A percentile compares a stretch with the other conserved stretches of the same genome.
phyloP scores from a whole-genome alignment of 148 eudicot genomes.

The Oxyria digyna region DNA sequence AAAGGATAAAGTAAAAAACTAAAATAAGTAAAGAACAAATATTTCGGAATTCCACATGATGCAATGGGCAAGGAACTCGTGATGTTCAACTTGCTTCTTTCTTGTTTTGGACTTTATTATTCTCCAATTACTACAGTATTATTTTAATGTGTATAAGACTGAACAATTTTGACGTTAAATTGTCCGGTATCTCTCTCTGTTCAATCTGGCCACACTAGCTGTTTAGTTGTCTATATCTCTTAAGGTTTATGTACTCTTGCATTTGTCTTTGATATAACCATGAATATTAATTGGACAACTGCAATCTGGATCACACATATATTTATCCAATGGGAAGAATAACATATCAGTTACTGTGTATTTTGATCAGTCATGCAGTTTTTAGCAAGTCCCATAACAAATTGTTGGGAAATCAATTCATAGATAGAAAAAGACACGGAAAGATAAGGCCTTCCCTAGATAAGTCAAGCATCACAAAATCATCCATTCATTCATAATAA shows the following conservation, averaged over 20 bases:
- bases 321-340: not conserved
- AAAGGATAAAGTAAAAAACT: no score
- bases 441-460: slow-evolving; percentile 2
- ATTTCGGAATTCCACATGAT: no score
- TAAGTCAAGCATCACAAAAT: not conserved
- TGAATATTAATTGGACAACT: not conserved
- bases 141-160: not conserved
- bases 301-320: not conserved
- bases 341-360: not conserved
- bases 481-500: not conserved
- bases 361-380: no score
- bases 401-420: not conserved
- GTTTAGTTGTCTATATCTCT: not conserved
- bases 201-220: not conserved
- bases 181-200: not conserved
- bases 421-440: not conserved
- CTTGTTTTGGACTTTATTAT: not conserved
- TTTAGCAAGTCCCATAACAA: not conserved
- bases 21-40: no score
- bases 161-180: not conserved
- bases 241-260: not conserved
- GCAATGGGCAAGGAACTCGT: not conserved
- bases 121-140: no score
- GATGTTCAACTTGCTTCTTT: not conserved
- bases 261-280: not conserved